phyloP scores from a whole-genome alignment of 352 stramenopile genomes.

The Globisporangium paroecandrum region DNA sequence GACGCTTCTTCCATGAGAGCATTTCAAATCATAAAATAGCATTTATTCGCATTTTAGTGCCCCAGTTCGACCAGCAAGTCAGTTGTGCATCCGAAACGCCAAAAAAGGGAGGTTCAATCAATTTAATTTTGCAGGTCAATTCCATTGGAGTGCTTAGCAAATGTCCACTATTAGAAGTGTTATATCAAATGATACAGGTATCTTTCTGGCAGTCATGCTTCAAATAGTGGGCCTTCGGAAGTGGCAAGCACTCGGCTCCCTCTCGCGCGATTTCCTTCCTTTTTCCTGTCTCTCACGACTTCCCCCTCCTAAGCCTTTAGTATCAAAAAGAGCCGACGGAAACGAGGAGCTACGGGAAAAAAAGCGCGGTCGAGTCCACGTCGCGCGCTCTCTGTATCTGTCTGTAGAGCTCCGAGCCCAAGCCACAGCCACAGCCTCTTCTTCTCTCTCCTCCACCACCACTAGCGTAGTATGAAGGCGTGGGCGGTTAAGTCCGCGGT shows the following conservation, averaged over 20 bases:
- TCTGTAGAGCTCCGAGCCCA: background rate
- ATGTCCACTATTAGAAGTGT: background rate
- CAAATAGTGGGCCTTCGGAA: too few relatives aligned
- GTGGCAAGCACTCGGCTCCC: background rate
- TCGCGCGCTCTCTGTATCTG: background rate
- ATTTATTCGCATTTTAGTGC: too few relatives aligned
- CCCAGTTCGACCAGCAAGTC: background rate
- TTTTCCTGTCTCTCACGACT: background rate
- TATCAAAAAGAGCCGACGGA: background rate
- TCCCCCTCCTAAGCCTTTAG: background rate
- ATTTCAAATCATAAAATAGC: background rate
- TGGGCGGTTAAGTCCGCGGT: slow-evolving; percentile 6
- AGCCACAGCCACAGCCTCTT: background rate
- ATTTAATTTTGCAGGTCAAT: background rate
- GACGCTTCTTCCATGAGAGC: background rate
- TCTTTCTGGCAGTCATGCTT: background rate
- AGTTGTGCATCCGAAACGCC: background rate
- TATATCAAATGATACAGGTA: background rate
- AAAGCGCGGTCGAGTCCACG: background rate
- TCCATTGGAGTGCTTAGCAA: background rate
- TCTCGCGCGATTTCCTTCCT: background rate
- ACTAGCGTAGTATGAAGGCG: slow-evolving; percentile 13
- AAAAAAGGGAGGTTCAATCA: background rate
- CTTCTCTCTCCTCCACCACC: background rate
- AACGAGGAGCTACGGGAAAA: background rate